Base-by-base conservation (phyloP, 768 basidiomycete species). In the Boletus reticuloceps region DNA sequence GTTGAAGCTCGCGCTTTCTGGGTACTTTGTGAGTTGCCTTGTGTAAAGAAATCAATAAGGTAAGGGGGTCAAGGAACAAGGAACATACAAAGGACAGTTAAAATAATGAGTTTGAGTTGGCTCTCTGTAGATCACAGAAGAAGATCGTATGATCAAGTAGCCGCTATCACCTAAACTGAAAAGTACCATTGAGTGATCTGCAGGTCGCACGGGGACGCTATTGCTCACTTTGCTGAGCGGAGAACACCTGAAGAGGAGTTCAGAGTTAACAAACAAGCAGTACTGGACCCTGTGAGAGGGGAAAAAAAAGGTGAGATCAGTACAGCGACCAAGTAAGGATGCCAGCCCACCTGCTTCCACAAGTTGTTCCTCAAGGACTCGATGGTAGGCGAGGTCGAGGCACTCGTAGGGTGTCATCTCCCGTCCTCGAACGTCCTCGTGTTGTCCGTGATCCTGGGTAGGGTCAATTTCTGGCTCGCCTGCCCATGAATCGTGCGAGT, bases 401-500 rank as follows among this genome's bases (percentile, higher is more conserved):
- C 87, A 91, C 56, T 89, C 83, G 55, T 76, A 75, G 12, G 90
- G 84, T 36, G 84, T 82, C 68, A 89, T 64, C 76, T 77, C 73
- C 84, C 85, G 84, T 32, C 88, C 89, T 63, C 84, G 85, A 27
- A 85, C 76, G 50, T 80, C 76, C 60, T 85, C 81, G 8, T 79
- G 76, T 51, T 83, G 83, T 55, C 86, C 84, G 55, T 88, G 84
- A 50, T 88, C 86, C 64, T 88, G 78, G 13, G 74, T 89, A 2
- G 89, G 87, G 63, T 91, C 89, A 19, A 85, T 82, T 66, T 91
- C 90, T 6, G 89, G 90, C 63, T 92, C 90, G 20, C 89, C 90
- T 7, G 86, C 82, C 89, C 90, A 91, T 20, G 86, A 86, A 57
- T 76, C 80, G 57, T 79, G 79, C 12, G 86, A 82, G 66, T 86